These are phyloP conservation scores for Adansonia rubrostipa DNA, from an alignment of 441 rosid species.

Conservation along the genomic window DNA sequence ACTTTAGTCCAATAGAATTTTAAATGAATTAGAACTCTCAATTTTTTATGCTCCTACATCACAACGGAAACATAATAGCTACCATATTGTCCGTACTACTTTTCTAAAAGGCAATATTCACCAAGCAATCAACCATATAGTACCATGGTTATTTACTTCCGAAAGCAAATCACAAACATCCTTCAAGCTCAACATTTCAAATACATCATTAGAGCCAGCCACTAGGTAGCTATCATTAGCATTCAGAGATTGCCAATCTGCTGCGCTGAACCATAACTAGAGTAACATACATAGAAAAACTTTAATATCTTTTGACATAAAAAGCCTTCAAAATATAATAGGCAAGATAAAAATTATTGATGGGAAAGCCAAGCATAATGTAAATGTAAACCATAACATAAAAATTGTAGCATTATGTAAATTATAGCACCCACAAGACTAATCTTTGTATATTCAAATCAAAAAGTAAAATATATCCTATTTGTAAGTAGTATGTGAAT, in stretches of 20 bases:
- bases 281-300: conserved; percentile 23
- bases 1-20: too few relatives aligned
- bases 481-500: background rate
- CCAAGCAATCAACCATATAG: conserved; percentile 77
- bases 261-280: conserved; percentile 78
- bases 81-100: conserved; percentile 79
- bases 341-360: background rate
- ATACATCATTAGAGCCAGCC: conserved; percentile 91
- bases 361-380: background rate
- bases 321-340: background rate
- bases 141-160: conserved; percentile 55
- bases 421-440: background rate
- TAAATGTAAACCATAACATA: background rate
- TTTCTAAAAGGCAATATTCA: conserved; percentile 63
- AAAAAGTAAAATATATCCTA: background rate
- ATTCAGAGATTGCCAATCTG: conserved; percentile 75
- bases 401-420: background rate
- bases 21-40: too few relatives aligned
- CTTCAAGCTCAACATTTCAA: conserved; percentile 78
- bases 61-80: conserved; percentile 74
- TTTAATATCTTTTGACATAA: background rate
- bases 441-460: background rate
- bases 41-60: too few relatives aligned
- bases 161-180: conserved; percentile 83
- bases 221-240: conserved; percentile 84